These are phyloP conservation scores for Trametes versicolor DNA, from an alignment of 1,284 basidiomycete species.

Conservation along the genomic window DNA sequence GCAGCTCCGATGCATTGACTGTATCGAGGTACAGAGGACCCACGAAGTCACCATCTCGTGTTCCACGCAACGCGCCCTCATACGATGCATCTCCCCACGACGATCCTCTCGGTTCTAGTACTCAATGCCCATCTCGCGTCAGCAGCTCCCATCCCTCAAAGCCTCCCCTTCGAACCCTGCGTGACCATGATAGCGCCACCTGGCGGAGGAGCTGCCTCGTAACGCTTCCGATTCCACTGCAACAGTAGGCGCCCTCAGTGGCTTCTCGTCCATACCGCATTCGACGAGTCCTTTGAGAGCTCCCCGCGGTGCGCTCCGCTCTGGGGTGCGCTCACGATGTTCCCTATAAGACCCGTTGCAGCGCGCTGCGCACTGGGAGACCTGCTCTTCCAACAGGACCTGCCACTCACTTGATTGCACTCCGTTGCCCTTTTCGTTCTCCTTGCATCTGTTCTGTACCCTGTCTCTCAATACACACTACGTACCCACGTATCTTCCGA, in stretches of 20 bases:
- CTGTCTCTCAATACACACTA: neutral
- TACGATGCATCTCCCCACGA: neutral
- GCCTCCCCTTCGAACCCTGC: neutral
- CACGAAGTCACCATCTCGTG: neutral
- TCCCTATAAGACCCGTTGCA: constrained; percentile 3
- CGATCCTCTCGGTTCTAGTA: neutral
- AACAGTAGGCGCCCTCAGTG: neutral
- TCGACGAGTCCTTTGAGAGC: constrained; percentile 11
- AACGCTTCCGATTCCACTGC: neutral
- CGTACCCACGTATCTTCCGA: neutral
- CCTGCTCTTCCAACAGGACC: neutral
- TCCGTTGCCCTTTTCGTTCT: neutral
- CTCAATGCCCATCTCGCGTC: neutral
- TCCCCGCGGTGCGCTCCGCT: neutral
- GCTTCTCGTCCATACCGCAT: constrained; percentile 16
- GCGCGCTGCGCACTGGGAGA: neutral
- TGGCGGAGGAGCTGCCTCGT: neutral
- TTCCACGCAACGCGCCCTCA: neutral
- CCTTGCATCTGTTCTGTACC: neutral
- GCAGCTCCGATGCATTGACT: neutral
- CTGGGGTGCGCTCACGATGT: neutral
- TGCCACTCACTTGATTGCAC: neutral
- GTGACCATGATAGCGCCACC: neutral
- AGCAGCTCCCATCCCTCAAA: neutral
- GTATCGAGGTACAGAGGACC: neutral